These are phyloP conservation scores for Diplodia seriata DNA, from an alignment of 2,329 filamentous ascomycete species.

Conservation along the genomic window DNA sequence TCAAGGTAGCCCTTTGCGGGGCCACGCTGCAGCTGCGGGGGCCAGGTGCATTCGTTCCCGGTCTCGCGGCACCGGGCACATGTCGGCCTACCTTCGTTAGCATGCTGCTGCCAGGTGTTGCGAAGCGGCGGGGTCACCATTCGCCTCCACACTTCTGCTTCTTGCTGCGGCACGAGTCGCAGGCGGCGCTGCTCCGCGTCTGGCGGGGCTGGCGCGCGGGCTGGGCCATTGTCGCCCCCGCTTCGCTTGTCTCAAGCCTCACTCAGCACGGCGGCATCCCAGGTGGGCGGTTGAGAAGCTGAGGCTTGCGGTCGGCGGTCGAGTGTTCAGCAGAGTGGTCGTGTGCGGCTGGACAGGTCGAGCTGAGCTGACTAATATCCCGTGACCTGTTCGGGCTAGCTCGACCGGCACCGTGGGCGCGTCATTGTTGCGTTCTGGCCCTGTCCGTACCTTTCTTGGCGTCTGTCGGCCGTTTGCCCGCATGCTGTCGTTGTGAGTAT, in stretches of 20 bases:
- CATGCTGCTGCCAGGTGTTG: background rate
- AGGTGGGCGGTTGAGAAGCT: background rate
- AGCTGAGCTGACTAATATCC: constrained; percentile 17
- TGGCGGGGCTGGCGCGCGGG: constrained; percentile 27
- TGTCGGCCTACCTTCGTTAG: constrained; percentile 24
- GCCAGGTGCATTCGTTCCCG: constrained; percentile 29
- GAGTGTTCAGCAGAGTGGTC: background rate
- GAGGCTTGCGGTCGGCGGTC: background rate
- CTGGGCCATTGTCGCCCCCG: constrained; percentile 25
- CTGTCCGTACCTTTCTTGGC: background rate
- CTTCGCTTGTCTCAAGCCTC: background rate
- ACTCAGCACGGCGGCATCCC: constrained; percentile 8
- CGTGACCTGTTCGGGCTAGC: background rate
- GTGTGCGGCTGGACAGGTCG: background rate
- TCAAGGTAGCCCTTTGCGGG: constrained; percentile 32
- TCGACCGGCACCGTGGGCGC: background rate
- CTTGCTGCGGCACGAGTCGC: constrained; percentile 31
- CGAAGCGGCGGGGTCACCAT: constrained; percentile 24
- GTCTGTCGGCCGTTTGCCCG: background rate
- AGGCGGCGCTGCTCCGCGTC: constrained; percentile 31
- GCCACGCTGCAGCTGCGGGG: constrained; percentile 30
- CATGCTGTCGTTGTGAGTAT: background rate
- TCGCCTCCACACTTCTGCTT: constrained; percentile 33
- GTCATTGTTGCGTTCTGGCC: constrained; percentile 1
- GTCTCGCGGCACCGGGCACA: constrained; percentile 32